Evolutionary conservation across 2,329 filamentous ascomycete species (phyloP), one percentile per base, ranked within the genome.

Genomic region (Diaporthe vexans): DNA sequence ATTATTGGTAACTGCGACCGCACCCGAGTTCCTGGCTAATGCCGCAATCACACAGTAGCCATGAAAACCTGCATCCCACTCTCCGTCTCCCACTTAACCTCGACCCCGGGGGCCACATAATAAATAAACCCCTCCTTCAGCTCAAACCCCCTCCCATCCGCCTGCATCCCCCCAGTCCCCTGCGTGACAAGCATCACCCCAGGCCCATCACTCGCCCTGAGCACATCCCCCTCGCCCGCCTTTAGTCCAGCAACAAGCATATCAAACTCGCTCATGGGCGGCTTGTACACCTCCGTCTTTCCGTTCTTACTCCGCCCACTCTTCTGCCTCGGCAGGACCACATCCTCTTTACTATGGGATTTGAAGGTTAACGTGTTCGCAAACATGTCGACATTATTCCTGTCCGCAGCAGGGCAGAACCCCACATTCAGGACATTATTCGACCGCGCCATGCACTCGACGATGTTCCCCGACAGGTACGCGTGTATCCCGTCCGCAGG

Each of bases 351-450:
- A 26, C 85, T 86, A 75, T 94, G 91, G 0, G 91, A 89, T 48
- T 85, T 85, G 83, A 94, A 95, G 0, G 89, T 93, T 24, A 95
- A 80, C 1, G 89, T 87, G 4, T 88, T 84, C 29, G 86, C 86
- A 82, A 95, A 95, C 37, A 91, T 80, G 24, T 94, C 91, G 33
- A 91, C 85, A 57, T 86, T 90, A 79, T 94, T 88, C 17, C 92
- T 87, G 61, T 94, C 90, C 0, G 90, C 88, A 1, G 86, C 86
- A 0, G 93, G 92, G 77, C 92, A 95, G 85, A 95, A 94, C 0
- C 93, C 93, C 0, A 90, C 91, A 81, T 94, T 94, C 67, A 95
- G 85, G 2, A 95, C 93, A 74, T 94, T 94, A 84, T 95, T 92
- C 26, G 88, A 91, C 10, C 92, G 88, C 1, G 93, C 93, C 93